Base-by-base conservation (phyloP, 192 early-diverging fungal genomes). In the Gamsiella multidivaricata region DNA sequence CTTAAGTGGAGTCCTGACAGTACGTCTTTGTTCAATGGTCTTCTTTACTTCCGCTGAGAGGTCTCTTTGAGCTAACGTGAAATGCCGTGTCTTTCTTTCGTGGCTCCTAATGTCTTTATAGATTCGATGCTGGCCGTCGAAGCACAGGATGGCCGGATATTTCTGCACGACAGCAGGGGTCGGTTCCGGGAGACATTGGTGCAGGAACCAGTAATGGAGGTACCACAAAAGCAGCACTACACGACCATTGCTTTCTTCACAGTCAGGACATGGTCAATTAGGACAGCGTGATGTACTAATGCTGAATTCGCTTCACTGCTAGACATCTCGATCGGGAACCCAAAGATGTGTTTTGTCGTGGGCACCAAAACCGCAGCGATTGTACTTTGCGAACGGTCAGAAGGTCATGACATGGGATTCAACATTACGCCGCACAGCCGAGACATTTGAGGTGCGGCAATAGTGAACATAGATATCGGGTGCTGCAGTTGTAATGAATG, bases 1-100 rank as follows among this genome's bases (percentile, higher is more conserved):
- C 46, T 78, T 28, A 62, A 64, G 47, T 78, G 74, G 74, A 78
- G 74, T 49, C 74, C 74, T 15, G 74, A 78, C 60, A 69, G 74
- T 78, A 78, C 5, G 71, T 52, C 25, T n/a, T 22, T 18, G 18
- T 58, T 3, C 22, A 20, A 5, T 25, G 3, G 22, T 26, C 26
- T 5, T 28, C 5, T 42, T 41, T 23, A 5, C 18, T 31, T 46
- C 29, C 32, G 29, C 28, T n/a, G 11, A 0, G 15, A 3, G 14
- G 39, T 56, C 5, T 37, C 33, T 33, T 46, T 41, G n/a, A 50
- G 23, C 18, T 22, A 22, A 22, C 22, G 4, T 15, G 12, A 23
- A 22, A 11, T 28, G 14, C 31, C 22, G 32, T 53, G 51, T 36
- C 22, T 28, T n/a, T 28, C 28, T 55, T 2, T 15, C 22, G 9